Evolutionary conservation across 305 asterid species (phyloP), one percentile per base, ranked within the genome.

Genomic region (Fraxinus latifolia): DNA sequence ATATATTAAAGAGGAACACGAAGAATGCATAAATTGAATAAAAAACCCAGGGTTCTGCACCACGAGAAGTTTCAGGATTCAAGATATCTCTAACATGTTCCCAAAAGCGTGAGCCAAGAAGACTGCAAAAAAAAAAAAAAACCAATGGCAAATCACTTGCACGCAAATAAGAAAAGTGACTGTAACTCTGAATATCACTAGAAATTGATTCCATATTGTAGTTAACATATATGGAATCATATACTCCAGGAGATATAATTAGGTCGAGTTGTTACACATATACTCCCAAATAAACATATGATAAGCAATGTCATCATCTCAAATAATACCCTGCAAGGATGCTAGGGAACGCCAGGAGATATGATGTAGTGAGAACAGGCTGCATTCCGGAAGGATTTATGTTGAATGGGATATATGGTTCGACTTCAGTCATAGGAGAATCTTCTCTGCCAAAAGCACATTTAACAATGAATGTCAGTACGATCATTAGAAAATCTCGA

Each of bases 331-430:
- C 87, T 79, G 98, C 97, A 81, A 96, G 87, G 77, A 96, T 89
- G 90, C 94, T 79, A 0, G 99, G 99, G 87, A 96, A 91, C 25
- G 96, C 99, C 91, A 96, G 86, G 81, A 96, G 95, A 88, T 94
- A 96, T n/a, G 99, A 91, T 62, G 99, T 93, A n/a, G 97, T 92
- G 77, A 96, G 93, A 76, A 96, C 91, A 82, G 98, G 99, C 86
- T 96, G 99, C 99, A 96, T 96, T 85, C 99, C 99, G 0, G 99
- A 87, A 82, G 99, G 99, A 89, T 96, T 96, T 89, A 96, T 96
- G 92, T 96, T 96, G 93, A 96, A 96, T 3, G 99, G 99, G 81
- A 96, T 93, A 77, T 96, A 96, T 60, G 97, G 99, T 91, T 96
- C 99, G 82, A 96, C 98, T 87, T 92, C 98, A 68, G 98, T 92